Conservation (phyloP, 2,329 filamentous ascomycete genomes). For the Mycogone perniciosa region DNA sequence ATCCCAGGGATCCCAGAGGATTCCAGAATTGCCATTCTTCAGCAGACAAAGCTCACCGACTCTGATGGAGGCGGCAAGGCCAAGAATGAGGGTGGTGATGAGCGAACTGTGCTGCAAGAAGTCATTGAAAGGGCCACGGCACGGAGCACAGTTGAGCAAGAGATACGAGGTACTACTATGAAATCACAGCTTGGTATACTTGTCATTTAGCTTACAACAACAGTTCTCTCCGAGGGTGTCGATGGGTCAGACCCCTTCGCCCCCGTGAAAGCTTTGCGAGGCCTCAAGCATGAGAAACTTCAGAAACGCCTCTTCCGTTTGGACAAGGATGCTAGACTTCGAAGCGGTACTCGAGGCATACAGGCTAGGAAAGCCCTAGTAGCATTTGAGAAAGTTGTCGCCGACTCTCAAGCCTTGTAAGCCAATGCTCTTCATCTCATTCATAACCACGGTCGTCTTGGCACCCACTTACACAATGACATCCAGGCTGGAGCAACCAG, state of each 20-base stretch:
- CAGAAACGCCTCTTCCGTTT: constrained; percentile 59
- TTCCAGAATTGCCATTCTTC: constrained; percentile 60
- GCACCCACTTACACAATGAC: background rate
- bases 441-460: background rate
- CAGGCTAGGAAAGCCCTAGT: constrained; percentile 70
- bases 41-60: constrained; percentile 50
- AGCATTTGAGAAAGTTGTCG: constrained; percentile 60
- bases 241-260: constrained; percentile 50
- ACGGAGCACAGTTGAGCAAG: constrained; percentile 50
- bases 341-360: constrained; percentile 69
- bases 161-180: constrained; percentile 48
- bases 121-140: constrained; percentile 58
- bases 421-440: constrained; percentile 15
- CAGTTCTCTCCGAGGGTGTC: constrained; percentile 53
- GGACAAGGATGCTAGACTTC: constrained; percentile 65
- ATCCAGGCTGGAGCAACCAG: constrained; percentile 42
- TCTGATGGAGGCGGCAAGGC: constrained; percentile 25
- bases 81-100: constrained; percentile 10
- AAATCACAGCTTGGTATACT: background rate
- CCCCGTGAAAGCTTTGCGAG: constrained; percentile 54
- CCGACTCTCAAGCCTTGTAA: constrained; percentile 49
- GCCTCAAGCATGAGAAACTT: constrained; percentile 55
- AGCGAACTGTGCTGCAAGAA: constrained; percentile 53
- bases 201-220: constrained; percentile 14
- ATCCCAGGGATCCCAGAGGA: constrained; percentile 68